Evolutionary conservation across 805 yeast genomes (phyloP), one percentile per base, ranked within the genome.

Genomic region (Wickerhamomyces strasburgensis): DNA sequence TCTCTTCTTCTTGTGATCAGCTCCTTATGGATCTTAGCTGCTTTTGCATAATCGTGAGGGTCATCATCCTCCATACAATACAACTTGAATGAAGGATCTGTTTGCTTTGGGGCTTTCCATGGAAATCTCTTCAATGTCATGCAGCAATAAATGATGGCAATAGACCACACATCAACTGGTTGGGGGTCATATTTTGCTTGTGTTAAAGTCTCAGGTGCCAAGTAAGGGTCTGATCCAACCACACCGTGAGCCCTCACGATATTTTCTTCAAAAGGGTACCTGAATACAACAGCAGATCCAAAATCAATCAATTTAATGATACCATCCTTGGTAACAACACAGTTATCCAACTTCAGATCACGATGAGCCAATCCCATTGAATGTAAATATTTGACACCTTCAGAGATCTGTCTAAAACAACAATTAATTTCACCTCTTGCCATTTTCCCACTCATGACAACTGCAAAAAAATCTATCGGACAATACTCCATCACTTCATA

Each of bases 401-500:
- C 71, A 27, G 77, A 64, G 29, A 84, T 70, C 61, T 84, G 95
- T 56, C 78, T 82, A 39, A 84, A 66, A 56, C 87, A 84, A 56
- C 94, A 84, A 53, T 84, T 84, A 46, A 84, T 82, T 57, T 84
- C 94, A 37, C 79, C 80, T 52, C 93, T 70, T 5, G 84, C 70
- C 89, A 84, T 82, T 50, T 78, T 72, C 17, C 88, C 89, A 5
- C 87, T 79, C 94, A 84, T 84, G 13, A 84, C 94, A 30, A 84
- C 87, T 0, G 88, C 87, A 56, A 84, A 84, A 58, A 84, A 83
- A 62, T 84, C 95, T 29, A 78, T 72, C 18, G 90, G 93, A 40
- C 89, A 84, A 52, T 82, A 84, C 58, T 84, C 93, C 93, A 84
- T 84, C 26, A 84, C 80, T 61, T 84, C 88, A 51, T 72, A 82